Evolutionary conservation across 2,329 filamentous ascomycete genomes (phyloP).

Genomic region (Botrytis tulipae): DNA sequence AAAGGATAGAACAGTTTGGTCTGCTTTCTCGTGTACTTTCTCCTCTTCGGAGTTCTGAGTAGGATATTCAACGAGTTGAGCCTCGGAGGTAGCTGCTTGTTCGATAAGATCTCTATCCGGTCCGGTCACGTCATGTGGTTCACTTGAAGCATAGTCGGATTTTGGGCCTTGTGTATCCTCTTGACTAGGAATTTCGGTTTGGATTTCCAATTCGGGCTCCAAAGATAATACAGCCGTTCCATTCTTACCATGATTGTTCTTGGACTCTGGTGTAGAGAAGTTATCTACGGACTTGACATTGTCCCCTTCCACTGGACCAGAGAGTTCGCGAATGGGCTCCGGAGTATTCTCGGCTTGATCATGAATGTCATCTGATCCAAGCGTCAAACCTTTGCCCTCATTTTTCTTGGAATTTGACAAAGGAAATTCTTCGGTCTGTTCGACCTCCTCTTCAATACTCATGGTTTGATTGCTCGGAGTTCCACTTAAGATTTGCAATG

Average conservation of each 20-base stretch:
- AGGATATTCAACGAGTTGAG: background rate
- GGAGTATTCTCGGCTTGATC: constrained; percentile 17
- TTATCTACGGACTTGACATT: constrained; percentile 7
- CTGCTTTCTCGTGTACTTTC: background rate
- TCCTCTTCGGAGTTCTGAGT: background rate
- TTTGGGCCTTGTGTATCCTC: constrained; percentile 4
- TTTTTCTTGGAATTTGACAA: constrained; percentile 40
- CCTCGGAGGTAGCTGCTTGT: background rate
- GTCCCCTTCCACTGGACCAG: background rate
- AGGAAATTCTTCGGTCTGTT: constrained; percentile 29
- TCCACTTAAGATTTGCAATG: constrained; percentile 26
- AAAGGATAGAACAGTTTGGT: background rate
- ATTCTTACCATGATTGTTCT: constrained; percentile 27
- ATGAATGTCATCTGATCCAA: constrained; percentile 19
- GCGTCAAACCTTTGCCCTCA: constrained; percentile 26
- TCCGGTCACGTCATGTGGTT: constrained; percentile 6
- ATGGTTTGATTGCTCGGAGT: constrained; percentile 12
- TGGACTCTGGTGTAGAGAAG: constrained; percentile 18
- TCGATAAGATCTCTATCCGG: background rate
- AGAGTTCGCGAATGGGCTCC: constrained; percentile 10
- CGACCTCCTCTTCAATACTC: constrained; percentile 19
- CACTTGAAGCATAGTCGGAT: constrained; percentile 18
- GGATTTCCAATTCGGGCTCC: background rate
- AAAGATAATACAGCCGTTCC: background rate
- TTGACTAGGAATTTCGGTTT: background rate